Conservation (phyloP, 2,329 filamentous ascomycete genomes). For the Apiospora pterosperma region DNA sequence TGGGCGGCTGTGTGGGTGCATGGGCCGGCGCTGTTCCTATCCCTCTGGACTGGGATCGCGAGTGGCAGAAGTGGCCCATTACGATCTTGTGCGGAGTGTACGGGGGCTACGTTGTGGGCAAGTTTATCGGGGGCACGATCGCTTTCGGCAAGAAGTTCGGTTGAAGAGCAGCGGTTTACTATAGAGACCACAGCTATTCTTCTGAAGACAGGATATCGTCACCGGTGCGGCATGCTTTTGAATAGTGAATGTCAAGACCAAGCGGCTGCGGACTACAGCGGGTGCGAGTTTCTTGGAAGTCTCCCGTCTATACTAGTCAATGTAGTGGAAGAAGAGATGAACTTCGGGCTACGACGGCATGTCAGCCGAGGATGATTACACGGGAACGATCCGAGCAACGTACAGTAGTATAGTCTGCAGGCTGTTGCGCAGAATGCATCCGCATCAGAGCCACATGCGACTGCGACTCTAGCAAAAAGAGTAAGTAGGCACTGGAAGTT, state of each 20-base stretch:
- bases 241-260: neutral
- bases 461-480: neutral
- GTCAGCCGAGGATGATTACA: neutral
- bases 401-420: neutral
- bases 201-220: neutral
- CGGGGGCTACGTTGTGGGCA: slow-evolving; percentile 70
- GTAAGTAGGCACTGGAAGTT: neutral
- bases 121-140: slow-evolving; percentile 53
- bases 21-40: slow-evolving; percentile 96
- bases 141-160: slow-evolving; percentile 43
- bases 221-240: neutral
- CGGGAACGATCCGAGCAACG: neutral
- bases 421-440: neutral
- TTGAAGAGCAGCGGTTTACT: neutral
- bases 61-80: slow-evolving; percentile 97
- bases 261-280: neutral
- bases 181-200: neutral
- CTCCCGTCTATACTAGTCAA: neutral
- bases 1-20: slow-evolving; percentile 77
- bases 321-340: neutral
- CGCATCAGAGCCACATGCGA: neutral
- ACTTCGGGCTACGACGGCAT: neutral
- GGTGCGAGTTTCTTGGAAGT: too few relatives aligned
- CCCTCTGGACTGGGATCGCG: slow-evolving; percentile 96
- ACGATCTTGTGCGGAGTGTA: slow-evolving; percentile 85